These are phyloP conservation scores for Pythium dissotocum DNA, from an alignment of 352 stramenopile species.

Conservation along the genomic window DNA sequence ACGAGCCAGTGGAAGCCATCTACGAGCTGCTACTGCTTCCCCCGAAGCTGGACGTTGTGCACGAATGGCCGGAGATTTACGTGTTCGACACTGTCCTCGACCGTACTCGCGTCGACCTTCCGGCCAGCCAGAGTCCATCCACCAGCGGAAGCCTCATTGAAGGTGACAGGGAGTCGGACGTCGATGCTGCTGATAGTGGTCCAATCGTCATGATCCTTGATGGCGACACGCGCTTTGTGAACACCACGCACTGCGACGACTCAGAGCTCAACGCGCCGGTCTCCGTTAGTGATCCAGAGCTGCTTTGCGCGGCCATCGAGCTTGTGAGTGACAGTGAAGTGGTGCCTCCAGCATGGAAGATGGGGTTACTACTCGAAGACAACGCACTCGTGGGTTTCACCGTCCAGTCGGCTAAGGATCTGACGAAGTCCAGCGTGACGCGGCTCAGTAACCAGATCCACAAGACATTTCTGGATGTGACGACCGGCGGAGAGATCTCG, in stretches of 20 bases:
- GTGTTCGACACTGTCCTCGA: conserved; percentile 1
- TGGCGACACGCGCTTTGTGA: conserved; percentile 3
- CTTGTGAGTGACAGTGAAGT: neutral
- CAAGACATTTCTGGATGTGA: conserved; percentile 17
- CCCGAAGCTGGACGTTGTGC: neutral
- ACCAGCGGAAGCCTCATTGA: neutral
- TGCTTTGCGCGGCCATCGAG: conserved; percentile 3
- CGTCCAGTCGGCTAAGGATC: neutral
- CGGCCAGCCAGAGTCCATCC: neutral
- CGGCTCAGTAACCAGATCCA: conserved; percentile 8
- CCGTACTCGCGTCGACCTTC: too few relatives aligned
- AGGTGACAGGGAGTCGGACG: neutral
- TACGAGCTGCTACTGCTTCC: neutral
- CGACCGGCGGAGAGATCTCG: neutral
- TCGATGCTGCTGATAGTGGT: neutral
- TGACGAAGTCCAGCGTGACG: neutral
- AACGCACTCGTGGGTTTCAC: conserved; percentile 15
- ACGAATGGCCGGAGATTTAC: neutral
- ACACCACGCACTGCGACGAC: neutral
- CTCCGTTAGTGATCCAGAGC: neutral
- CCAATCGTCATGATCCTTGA: neutral
- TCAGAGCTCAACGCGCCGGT: neutral
- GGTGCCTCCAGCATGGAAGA: neutral
- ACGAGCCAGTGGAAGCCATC: neutral
- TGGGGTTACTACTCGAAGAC: conserved; percentile 10